Evolutionary conservation across 192 early-diverging fungal species (phyloP).

Genomic region (Allomyces macrogynus): DNA sequence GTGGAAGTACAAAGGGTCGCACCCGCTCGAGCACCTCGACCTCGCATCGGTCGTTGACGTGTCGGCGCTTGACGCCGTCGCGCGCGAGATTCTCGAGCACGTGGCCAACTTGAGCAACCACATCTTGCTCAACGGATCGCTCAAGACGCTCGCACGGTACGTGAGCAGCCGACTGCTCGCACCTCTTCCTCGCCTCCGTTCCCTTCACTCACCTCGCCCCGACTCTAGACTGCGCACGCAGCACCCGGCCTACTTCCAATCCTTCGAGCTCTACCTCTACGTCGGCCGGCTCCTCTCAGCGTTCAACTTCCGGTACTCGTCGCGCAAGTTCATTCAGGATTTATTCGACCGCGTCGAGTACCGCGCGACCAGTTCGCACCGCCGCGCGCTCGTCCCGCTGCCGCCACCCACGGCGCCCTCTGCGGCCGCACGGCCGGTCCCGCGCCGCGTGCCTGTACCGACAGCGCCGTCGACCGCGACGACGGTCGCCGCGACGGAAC

Average conservation of each 20-base stretch:
- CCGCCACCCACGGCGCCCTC: neutral
- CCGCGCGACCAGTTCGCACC: too few relatives aligned
- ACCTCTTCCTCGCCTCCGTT: too few relatives aligned
- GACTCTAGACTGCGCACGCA: neutral
- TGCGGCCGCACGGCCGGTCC: too few relatives aligned
- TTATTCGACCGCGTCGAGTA: neutral
- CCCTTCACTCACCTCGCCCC: too few relatives aligned
- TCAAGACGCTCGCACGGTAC: slow-evolving; percentile 42
- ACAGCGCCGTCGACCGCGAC: too few relatives aligned
- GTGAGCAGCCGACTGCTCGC: too few relatives aligned
- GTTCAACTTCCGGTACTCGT: neutral
- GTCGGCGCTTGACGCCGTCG: slow-evolving; percentile 19
- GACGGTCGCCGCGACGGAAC: too few relatives aligned
- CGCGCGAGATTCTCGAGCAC: slow-evolving; percentile 42
- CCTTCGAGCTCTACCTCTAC: neutral
- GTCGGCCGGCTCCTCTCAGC: neutral
- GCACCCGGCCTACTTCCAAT: neutral
- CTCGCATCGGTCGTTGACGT: slow-evolving; percentile 15
- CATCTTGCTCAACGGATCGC: slow-evolving; percentile 54
- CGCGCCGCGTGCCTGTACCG: too few relatives aligned
- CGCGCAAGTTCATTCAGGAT: neutral
- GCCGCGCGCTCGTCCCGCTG: neutral
- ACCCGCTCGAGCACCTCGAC: slow-evolving; percentile 6
- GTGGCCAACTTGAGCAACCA: slow-evolving; percentile 66
- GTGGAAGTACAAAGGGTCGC: slow-evolving; percentile 20